Base-by-base conservation (phyloP, 257 asterid species). In the Nicotiana noctiflora region DNA sequence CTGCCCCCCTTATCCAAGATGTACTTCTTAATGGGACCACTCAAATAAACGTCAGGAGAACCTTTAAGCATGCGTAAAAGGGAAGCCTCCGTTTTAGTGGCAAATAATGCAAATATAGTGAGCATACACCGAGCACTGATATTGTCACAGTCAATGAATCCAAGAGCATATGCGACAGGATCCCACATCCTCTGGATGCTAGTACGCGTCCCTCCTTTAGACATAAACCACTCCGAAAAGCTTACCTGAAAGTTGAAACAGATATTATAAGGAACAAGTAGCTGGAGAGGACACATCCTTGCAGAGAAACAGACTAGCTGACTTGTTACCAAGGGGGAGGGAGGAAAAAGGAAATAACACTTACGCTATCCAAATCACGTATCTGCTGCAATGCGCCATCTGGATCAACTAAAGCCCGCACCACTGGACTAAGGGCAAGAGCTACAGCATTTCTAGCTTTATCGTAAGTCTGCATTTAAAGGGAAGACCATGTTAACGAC, bases 171-270 rank as follows among this genome's bases (percentile, higher is more conserved):
- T 80, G 99, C 98, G 80, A 96, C 99, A 80, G 98, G 98, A 81
- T 96, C 99, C 99, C 99, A 96, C 97, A 96, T 92, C 85, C 96
- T 93, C 90, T 90, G 98, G 82, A 96, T 94, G 80, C 99, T 96
- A 83, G 76, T 64, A 27, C 98, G 97, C 10, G 99, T 96, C 23
- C 99, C 99, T 4, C 99, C 99, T 90, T 86, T 96, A 81, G 99
- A 92, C 85, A 96, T 80, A 90, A 96, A 96, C 99, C 99, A 96
- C 34, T 94, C 91, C 1, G 99, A 91, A 91, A 94, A 96, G 94
- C 98, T 92, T 80, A 94, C 80, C 99, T 94, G 94, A 40, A 40
- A 40, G 3, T 40, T 40, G 49, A 88, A 61, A 79, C 44, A 85
- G 84, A 37, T 61, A 63, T 9, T 79, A 55, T 64, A 18, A 83